Evolutionary conservation across 352 stramenopile species (phyloP).

Genomic region (Phytophthora tubulina): DNA sequence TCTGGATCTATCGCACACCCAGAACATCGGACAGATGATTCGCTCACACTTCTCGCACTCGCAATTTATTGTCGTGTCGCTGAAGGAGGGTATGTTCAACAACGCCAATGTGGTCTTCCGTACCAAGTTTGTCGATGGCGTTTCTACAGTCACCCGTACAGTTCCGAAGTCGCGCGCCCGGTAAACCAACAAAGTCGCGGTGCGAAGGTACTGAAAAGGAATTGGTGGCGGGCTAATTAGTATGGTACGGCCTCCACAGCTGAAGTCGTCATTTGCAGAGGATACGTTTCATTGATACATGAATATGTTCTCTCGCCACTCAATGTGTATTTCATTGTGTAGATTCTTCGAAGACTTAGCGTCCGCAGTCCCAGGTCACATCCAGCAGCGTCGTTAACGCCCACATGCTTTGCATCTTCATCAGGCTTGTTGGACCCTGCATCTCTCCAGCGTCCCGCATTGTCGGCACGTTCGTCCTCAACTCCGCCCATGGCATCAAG

Average conservation of each 20-base stretch:
- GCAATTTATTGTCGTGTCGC: conserved; percentile 99
- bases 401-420: not conserved
- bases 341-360: not conserved
- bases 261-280: conserved; percentile 14
- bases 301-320: conserved; percentile 7
- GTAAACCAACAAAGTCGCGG: conserved; percentile 16
- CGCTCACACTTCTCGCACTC: conserved; percentile 99
- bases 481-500: not conserved
- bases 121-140: conserved; percentile 99
- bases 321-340: not conserved
- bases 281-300: conserved; percentile 28
- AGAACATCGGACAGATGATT: conserved; percentile 99
- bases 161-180: conserved; percentile 69
- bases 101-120: conserved; percentile 99
- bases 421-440: not conserved
- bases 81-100: conserved; percentile 99
- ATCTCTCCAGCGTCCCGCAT: not conserved
- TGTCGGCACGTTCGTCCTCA: not conserved
- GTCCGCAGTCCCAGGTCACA: not conserved
- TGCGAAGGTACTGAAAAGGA: conserved; percentile 7
- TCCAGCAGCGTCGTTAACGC: not conserved
- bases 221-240: not conserved
- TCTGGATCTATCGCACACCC: conserved; percentile 99
- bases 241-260: not conserved
- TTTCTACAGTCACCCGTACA: conserved; percentile 98